These are phyloP conservation scores for Oryza australiensis DNA, from an alignment of 176 grass and related monocot species.

Conservation along the genomic window DNA sequence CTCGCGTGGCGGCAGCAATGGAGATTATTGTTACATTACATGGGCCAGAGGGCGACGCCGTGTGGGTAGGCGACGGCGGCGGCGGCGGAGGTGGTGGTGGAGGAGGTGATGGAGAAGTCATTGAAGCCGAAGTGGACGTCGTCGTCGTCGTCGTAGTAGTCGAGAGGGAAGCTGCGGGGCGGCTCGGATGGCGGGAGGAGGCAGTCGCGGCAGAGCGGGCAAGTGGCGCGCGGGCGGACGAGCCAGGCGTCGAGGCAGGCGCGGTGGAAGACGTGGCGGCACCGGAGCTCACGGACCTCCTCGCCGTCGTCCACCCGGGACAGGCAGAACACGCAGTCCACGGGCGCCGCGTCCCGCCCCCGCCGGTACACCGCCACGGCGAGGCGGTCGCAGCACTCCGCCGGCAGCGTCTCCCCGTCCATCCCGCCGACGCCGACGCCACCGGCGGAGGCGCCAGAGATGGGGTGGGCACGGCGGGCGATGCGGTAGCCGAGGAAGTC, in stretches of 20 bases:
- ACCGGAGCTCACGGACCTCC: constrained; percentile 46
- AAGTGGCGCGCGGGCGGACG: constrained; percentile 50
- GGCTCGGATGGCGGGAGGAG: constrained; percentile 38
- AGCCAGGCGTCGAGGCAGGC: constrained; percentile 54
- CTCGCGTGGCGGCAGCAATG: background rate
- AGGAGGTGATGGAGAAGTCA: background rate
- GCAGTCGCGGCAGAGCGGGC: constrained; percentile 72
- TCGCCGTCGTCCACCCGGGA: constrained; percentile 40
- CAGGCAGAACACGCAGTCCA: constrained; percentile 52
- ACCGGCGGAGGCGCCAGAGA: no score
- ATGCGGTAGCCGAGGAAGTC: constrained; percentile 44
- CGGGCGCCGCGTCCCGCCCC: background rate
- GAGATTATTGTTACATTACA: constrained; percentile 5
- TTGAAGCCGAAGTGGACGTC: constrained; percentile 7
- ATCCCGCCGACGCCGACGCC: background rate
- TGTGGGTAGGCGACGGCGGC: background rate
- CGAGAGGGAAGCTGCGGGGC: background rate
- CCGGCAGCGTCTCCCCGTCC: constrained; percentile 18
- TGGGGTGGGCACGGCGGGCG: background rate
- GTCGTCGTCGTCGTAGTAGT: constrained; percentile 28
- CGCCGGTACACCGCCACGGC: constrained; percentile 29
- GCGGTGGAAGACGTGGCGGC: constrained; percentile 55
- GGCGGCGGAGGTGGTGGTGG: background rate
- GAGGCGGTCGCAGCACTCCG: constrained; percentile 35
- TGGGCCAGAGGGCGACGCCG: constrained; percentile 39